These are phyloP conservation scores for Sporopachydermia quercuum DNA, from an alignment of 805 yeast species.

Conservation along the genomic window DNA sequence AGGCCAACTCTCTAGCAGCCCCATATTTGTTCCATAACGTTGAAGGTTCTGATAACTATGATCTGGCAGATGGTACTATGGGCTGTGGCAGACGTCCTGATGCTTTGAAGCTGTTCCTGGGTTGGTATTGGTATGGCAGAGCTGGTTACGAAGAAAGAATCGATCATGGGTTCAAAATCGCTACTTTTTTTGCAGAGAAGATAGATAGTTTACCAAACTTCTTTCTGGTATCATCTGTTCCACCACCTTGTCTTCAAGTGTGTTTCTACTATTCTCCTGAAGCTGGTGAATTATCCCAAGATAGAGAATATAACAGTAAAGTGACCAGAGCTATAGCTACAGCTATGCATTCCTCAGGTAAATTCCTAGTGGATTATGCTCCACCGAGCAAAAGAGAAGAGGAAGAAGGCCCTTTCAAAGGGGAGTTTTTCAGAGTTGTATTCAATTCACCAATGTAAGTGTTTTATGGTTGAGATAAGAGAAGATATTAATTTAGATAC, in stretches of 20 bases:
- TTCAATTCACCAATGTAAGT: slow-evolving; percentile 49
- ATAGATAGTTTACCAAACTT: slow-evolving; percentile 30
- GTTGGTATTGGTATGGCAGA: slow-evolving; percentile 70
- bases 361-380: slow-evolving; percentile 64
- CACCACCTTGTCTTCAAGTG: slow-evolving; percentile 71
- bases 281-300: slow-evolving; percentile 15
- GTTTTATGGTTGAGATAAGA: slow-evolving; percentile 10
- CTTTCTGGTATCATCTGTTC: slow-evolving; percentile 35
- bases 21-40: slow-evolving; percentile 64
- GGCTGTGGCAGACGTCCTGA: slow-evolving; percentile 86
- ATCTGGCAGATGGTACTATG: slow-evolving; percentile 81
- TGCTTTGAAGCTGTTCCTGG: slow-evolving; percentile 59
- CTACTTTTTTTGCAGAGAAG: slow-evolving; percentile 41
- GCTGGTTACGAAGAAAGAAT: slow-evolving; percentile 50
- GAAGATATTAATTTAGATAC: slow-evolving; percentile 15
- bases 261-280: slow-evolving; percentile 59
- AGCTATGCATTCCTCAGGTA: slow-evolving; percentile 44
- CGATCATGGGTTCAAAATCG: slow-evolving; percentile 57
- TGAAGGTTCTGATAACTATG: slow-evolving; percentile 40
- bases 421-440: slow-evolving; percentile 78
- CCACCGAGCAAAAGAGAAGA: slow-evolving; percentile 39
- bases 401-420: slow-evolving; percentile 26
- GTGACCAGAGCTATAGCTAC: slow-evolving; percentile 49
- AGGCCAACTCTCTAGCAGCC: slow-evolving; percentile 63
- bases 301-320: slow-evolving; percentile 28